These are phyloP conservation scores for Ophiocordyceps sinensis DNA, from an alignment of 2,329 filamentous ascomycete species.

Conservation along the genomic window DNA sequence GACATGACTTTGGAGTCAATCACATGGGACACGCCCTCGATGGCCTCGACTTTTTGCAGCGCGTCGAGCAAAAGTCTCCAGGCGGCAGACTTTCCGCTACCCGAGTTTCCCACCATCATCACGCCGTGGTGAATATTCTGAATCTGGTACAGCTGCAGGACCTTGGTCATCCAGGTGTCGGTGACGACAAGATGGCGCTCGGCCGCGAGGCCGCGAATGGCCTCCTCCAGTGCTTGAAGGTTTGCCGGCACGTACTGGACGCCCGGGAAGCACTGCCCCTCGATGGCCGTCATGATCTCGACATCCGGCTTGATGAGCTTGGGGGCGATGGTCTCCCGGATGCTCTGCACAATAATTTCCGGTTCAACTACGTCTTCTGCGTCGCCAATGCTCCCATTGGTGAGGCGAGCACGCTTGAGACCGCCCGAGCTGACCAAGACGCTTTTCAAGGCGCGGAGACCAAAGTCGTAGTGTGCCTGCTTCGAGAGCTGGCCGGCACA, in stretches of 20 bases:
- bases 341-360: conserved; percentile 96
- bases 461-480: conserved; percentile 98
- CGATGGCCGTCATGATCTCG: conserved; percentile 72
- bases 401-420: conserved; percentile 71
- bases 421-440: conserved; percentile 96
- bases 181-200: conserved; percentile 82
- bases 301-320: conserved; percentile 92
- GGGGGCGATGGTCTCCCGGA: conserved; percentile 94
- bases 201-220: conserved; percentile 68
- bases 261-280: conserved; percentile 77
- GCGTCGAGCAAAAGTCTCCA: conserved; percentile 91
- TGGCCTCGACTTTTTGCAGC: conserved; percentile 74
- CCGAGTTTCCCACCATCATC: conserved; percentile 99
- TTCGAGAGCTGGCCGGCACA: conserved; percentile 74
- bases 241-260: conserved; percentile 87
- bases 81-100: conserved; percentile 90
- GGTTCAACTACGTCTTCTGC: conserved; percentile 66
- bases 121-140: conserved; percentile 97
- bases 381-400: conserved; percentile 40
- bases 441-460: conserved; percentile 92
- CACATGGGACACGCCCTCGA: conserved; percentile 91
- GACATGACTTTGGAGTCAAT: conserved; percentile 99
- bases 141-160: conserved; percentile 94
- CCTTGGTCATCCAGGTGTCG: conserved; percentile 94
- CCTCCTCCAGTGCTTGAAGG: conserved; percentile 61